These are phyloP conservation scores for Ophiostoma ulmi DNA, from an alignment of 2,329 filamentous ascomycete genomes.

Conservation along the genomic window DNA sequence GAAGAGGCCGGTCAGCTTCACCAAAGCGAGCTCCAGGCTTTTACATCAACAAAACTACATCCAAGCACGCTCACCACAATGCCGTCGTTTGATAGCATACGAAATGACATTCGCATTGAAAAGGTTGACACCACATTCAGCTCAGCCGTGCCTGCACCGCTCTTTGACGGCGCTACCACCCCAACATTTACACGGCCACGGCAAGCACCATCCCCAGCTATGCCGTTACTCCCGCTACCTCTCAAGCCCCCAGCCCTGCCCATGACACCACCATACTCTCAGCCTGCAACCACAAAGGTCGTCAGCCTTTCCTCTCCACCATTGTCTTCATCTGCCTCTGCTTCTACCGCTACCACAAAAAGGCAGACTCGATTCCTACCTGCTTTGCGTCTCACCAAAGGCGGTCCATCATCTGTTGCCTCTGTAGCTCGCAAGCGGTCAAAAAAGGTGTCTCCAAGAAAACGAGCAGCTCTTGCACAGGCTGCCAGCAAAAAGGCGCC, in stretches of 20 bases:
- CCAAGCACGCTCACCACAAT: background rate
- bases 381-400: conserved; percentile 9
- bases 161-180: conserved; percentile 16
- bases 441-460: background rate
- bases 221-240: background rate
- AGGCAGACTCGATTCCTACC: conserved; percentile 20
- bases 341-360: background rate
- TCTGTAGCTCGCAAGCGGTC: conserved; percentile 1
- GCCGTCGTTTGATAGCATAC: background rate
- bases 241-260: background rate
- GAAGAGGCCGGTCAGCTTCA: conserved; percentile 22
- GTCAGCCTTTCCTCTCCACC: background rate
- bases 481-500: background rate
- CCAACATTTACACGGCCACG: conserved; percentile 26
- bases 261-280: background rate
- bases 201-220: conserved; percentile 14
- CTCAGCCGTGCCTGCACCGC: background rate
- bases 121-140: background rate
- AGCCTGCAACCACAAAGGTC: background rate
- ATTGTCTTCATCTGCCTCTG: background rate
- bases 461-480: background rate
- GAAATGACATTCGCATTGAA: background rate
- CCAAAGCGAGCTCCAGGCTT: background rate
- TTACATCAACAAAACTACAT: background rate
- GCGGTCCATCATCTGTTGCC: background rate